Evolutionary conservation across 768 basidiomycete species (phyloP), one percentile per base, ranked within the genome.

Genomic region (Nevesoporus exiguus): DNA sequence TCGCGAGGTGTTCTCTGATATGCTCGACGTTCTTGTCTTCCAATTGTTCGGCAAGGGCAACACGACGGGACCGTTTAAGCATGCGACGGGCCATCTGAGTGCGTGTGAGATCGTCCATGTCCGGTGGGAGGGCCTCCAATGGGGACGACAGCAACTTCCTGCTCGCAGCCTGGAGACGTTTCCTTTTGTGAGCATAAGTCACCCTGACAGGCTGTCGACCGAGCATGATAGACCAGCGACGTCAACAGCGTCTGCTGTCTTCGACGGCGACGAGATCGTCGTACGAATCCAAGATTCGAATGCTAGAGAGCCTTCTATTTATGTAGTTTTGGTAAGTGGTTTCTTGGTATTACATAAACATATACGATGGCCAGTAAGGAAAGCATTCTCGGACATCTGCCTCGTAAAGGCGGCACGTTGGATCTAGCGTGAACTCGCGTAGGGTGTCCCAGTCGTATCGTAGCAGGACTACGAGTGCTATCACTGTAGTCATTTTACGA

Each of bases 21-120:
- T 48, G 54, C 14, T 60, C 61, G 24, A 56, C 36, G 41, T 69
- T 63, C 46, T 45, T 55, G 39, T 66, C 68, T 19, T 57, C 60
- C 11, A 44, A 25, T 46, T 62, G 58, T 19, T 60, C 66, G 15
- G 61, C 54, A 41, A 65, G 60, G 11, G 65, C 58, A 14, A 64
- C 66, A n/a, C 72, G 71, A 54, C 78, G 76, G 11, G 77, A 75
- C 15, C 79, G 71, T 59, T 80, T 80, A 59, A 77, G 74, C 72
- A 78, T 77, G 25, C 78, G 71, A 19, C 61, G 71, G 24, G 73
- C 68, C 70, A 79, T 76, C 66, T 78, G 75, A 7, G 68, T 54
- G 27, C 68, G 64, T 5, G 76, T 66, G 19, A 78, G 59, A 55
- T 74, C 71, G 27, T 72, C 65, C 25, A 42, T 51, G 5, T 66